These are phyloP conservation scores for Diacronema lutheri DNA, from an alignment of 78 protist species.

Conservation along the genomic window DNA sequence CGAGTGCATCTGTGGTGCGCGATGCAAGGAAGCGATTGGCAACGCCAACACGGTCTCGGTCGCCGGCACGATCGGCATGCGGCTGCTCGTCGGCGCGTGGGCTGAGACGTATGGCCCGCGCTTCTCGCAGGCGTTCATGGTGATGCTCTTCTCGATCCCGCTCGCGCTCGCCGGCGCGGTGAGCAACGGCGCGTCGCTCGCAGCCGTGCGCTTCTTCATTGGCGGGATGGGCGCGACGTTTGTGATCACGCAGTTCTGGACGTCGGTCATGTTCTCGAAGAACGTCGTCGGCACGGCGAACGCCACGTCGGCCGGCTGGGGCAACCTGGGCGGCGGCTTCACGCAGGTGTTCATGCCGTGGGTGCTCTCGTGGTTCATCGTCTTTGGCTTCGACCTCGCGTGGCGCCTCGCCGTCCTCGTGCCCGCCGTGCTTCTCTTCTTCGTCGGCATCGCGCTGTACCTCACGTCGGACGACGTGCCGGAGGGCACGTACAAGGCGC, in stretches of 20 bases:
- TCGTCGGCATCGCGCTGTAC: not conserved
- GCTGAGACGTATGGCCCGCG: not conserved
- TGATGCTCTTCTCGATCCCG: no score
- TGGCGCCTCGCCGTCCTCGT: conserved; percentile 16
- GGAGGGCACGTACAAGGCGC: not conserved
- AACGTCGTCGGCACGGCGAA: not conserved
- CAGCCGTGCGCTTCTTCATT: not conserved
- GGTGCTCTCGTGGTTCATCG: not conserved
- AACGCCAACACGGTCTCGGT: not conserved
- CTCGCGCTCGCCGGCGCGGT: not conserved
- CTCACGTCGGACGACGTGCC: not conserved
- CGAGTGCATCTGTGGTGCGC: no score
- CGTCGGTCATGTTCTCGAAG: not conserved
- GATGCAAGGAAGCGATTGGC: no score
- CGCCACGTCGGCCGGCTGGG: conserved; percentile 28
- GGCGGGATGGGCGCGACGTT: not conserved
- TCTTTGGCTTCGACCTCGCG: not conserved
- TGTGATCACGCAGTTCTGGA: conserved; percentile 15
- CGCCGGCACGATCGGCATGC: not conserved
- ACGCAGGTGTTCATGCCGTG: not conserved
- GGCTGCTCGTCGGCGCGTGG: not conserved
- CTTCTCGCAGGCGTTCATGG: no score
- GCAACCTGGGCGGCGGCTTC: conserved; percentile 25
- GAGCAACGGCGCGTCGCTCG: not conserved
- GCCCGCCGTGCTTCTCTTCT: not conserved